These are phyloP conservation scores for Hemileccinum impolitum DNA, from an alignment of 768 basidiomycete genomes.

Conservation along the genomic window DNA sequence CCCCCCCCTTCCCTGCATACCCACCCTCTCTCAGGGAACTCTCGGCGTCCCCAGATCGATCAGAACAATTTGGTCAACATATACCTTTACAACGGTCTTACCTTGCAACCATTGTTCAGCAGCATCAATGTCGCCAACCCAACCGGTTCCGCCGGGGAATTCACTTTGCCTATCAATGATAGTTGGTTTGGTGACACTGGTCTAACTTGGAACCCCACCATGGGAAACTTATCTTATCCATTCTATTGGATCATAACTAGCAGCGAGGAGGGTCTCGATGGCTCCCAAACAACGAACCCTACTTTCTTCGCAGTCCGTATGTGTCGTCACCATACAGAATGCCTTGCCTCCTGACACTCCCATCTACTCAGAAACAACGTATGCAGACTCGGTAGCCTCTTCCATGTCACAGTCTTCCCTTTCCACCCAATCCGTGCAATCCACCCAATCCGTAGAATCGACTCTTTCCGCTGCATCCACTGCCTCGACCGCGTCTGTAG, in stretches of 20 bases:
- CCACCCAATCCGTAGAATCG: conserved; percentile 33
- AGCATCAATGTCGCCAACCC: conserved; percentile 46
- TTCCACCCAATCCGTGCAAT: conserved; percentile 33
- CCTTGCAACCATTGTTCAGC: conserved; percentile 46
- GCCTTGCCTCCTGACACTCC: conserved; percentile 6
- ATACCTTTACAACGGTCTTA: conserved; percentile 75
- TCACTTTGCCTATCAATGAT: conserved; percentile 63
- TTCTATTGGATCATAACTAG: conserved; percentile 78
- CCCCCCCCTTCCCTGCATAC: conserved; percentile 11
- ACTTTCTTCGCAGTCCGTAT: conserved; percentile 79
- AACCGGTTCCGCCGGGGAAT: conserved; percentile 52
- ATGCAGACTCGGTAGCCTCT: conserved; percentile 60
- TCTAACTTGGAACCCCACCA: conserved; percentile 40
- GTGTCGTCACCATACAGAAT: conserved; percentile 34
- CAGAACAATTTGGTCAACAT: conserved; percentile 67
- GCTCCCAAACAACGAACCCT: conserved; percentile 59
- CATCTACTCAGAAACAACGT: conserved; percentile 60
- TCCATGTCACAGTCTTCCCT: conserved; percentile 45
- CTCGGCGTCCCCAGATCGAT: conserved; percentile 59
- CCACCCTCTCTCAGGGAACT: conserved; percentile 59
- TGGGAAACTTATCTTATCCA: conserved; percentile 53
- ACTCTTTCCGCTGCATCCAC: conserved; percentile 29
- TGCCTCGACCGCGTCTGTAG: conserved; percentile 38
- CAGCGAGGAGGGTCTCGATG: conserved; percentile 42
- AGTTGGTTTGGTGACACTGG: conserved; percentile 66